phyloP scores from a whole-genome alignment of 495 filamentous ascomycete species.

The Penicillium subrubescens region DNA sequence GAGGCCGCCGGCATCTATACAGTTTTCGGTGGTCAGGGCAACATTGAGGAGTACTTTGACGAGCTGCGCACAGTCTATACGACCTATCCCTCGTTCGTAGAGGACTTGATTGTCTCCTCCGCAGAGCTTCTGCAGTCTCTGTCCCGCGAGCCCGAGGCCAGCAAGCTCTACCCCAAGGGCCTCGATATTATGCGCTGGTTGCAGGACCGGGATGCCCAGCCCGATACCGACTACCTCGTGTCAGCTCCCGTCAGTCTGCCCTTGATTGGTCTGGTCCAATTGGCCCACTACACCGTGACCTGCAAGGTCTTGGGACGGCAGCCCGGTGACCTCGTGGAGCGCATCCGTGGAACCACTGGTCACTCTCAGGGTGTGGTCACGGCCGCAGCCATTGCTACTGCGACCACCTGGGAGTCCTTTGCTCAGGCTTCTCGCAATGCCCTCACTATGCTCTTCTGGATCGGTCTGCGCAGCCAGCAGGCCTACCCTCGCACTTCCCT shows the following conservation, averaged over 20 bases:
- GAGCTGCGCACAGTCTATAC: constrained; percentile 88
- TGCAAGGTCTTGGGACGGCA: constrained; percentile 86
- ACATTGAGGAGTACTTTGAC: constrained; percentile 99
- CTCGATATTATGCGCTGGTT: constrained; percentile 94
- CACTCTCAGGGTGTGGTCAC: constrained; percentile 97
- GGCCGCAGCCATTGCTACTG: constrained; percentile 87
- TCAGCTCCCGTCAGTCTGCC: constrained; percentile 97
- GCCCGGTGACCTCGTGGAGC: constrained; percentile 81
- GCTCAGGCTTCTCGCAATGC: constrained; percentile 73
- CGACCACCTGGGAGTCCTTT: constrained; percentile 88
- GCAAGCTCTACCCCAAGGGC: constrained; percentile 94
- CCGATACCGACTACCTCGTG: constrained; percentile 92
- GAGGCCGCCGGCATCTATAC: constrained; percentile 78
- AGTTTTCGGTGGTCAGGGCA: constrained; percentile 98
- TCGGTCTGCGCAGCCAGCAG: constrained; percentile 96
- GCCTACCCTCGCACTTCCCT: constrained; percentile 93
- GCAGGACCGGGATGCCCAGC: constrained; percentile 79
- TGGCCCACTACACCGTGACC: constrained; percentile 90
- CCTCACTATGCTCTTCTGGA: constrained; percentile 97
- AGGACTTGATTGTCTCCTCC: constrained; percentile 75
- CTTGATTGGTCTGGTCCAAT: constrained; percentile 90
- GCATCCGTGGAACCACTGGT: constrained; percentile 84
- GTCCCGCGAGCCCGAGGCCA: constrained; percentile 82
- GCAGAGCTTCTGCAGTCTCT: constrained; percentile 81
- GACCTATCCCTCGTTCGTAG: constrained; percentile 87